These are phyloP conservation scores for Tephrocybe sp. DNA, from an alignment of 768 basidiomycete genomes.

Conservation along the genomic window DNA sequence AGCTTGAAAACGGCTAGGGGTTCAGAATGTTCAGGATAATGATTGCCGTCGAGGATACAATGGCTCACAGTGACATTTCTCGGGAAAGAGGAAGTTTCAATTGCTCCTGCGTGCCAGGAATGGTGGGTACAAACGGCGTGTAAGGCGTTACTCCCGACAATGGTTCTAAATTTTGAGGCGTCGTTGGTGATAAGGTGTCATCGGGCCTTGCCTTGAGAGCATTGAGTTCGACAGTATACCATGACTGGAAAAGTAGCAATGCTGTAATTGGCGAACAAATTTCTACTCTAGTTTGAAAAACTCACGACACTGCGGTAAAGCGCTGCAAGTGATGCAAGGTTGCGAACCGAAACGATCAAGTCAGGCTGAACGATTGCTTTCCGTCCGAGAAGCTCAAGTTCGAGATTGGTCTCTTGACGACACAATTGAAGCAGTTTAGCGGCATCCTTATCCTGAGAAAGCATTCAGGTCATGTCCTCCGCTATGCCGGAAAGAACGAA, in stretches of 20 bases:
- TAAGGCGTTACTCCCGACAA: conserved; percentile 45
- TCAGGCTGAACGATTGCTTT: conserved; percentile 55
- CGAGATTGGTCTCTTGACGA: conserved; percentile 77
- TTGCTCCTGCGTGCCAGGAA: conserved; percentile 42
- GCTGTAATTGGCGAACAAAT: too few relatives aligned
- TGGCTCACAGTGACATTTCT: conserved; percentile 84
- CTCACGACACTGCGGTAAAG: conserved; percentile 86
- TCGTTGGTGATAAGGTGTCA: conserved; percentile 50
- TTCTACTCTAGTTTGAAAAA: conserved; percentile 17
- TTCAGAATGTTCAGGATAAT: neutral
- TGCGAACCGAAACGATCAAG: conserved; percentile 68
- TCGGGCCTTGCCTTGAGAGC: conserved; percentile 62
- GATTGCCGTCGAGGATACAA: neutral
- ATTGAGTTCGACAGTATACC: conserved; percentile 78
- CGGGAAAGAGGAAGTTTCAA: conserved; percentile 74
- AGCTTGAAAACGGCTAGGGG: conserved; percentile 81
- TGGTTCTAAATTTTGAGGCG: conserved; percentile 49
- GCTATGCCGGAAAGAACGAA: neutral
- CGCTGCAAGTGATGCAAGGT: conserved; percentile 70
- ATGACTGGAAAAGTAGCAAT: conserved; percentile 50
- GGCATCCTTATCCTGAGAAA: conserved; percentile 35
- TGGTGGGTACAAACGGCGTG: conserved; percentile 44
- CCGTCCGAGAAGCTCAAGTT: conserved; percentile 62
- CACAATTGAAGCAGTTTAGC: conserved; percentile 55
- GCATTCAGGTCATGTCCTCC: neutral